Percentiles rank a stretch among this genome's conserved stretches.
phyloP scores from a whole-genome alignment of 2,329 filamentous ascomycete species.

The Colletotrichum echinochloae region DNA sequence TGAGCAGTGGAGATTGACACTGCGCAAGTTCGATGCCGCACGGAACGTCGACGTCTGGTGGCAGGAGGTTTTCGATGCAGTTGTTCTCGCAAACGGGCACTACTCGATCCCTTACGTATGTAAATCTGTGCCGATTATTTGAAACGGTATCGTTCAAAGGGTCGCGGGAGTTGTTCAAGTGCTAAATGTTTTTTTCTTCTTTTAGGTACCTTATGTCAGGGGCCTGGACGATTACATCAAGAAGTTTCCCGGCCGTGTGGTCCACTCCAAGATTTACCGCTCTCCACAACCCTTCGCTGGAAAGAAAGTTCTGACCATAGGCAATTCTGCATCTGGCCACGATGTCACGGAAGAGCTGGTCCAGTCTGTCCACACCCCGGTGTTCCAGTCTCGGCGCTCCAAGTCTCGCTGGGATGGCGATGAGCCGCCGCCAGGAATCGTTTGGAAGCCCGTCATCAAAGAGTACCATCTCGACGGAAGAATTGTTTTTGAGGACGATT shows the following conservation, averaged over 20 bases:
- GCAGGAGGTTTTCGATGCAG: slow-evolving; percentile 62
- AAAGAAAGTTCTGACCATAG: slow-evolving; percentile 54
- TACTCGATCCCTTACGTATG: slow-evolving; percentile 61
- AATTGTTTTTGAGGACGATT: slow-evolving; percentile 57
- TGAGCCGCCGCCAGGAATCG: slow-evolving; percentile 58
- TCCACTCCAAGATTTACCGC: slow-evolving; percentile 61
- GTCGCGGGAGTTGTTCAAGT: neutral
- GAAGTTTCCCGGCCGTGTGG: slow-evolving; percentile 54
- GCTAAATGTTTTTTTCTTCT: neutral
- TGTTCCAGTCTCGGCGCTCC: slow-evolving; percentile 65
- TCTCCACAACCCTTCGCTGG: slow-evolving; percentile 49
- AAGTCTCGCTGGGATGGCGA: slow-evolving; percentile 63
- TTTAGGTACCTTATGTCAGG: slow-evolving; percentile 59
- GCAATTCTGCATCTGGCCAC: slow-evolving; percentile 59
- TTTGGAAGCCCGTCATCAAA: slow-evolving; percentile 65
- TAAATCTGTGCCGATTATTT: neutral
- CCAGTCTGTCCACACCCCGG: slow-evolving; percentile 52
- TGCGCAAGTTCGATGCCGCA: slow-evolving; percentile 59
- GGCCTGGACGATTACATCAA: slow-evolving; percentile 56
- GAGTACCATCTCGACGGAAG: slow-evolving; percentile 57
- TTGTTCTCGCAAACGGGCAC: slow-evolving; percentile 58
- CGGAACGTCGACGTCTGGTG: slow-evolving; percentile 64
- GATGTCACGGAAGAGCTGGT: slow-evolving; percentile 55
- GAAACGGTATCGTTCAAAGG: neutral
- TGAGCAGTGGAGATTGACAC: slow-evolving; percentile 59